Conservation (phyloP, 1,139 yeast species). For the Magnusiomyces magnusii region DNA sequence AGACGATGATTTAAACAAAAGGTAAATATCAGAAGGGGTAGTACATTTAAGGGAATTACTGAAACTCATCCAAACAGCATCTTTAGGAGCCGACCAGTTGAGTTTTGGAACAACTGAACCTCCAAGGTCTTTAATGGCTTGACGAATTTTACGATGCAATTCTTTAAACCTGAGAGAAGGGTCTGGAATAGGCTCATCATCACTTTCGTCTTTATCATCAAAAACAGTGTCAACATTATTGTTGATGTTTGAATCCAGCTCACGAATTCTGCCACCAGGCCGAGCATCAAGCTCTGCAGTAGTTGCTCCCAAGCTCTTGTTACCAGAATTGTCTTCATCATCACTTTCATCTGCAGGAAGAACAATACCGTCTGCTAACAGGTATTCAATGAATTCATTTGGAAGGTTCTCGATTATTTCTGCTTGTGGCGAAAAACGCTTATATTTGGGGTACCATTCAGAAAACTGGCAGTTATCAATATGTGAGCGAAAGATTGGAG, state of each 20-base stretch:
- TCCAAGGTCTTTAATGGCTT: conserved; percentile 41
- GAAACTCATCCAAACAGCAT: conserved; percentile 84
- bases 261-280: conserved; percentile 19
- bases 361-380: conserved; percentile 67
- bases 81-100: conserved; percentile 97
- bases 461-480: conserved; percentile 65
- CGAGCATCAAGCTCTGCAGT: conserved; percentile 6
- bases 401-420: conserved; percentile 61
- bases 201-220: conserved; percentile 43
- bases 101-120: conserved; percentile 77
- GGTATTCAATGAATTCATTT: conserved; percentile 54
- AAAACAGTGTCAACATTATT: conserved; percentile 48
- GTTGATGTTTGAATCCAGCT: conserved; percentile 14
- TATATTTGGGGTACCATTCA: conserved; percentile 58
- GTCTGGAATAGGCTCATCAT: conserved; percentile 29
- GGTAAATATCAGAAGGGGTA: conserved; percentile 63
- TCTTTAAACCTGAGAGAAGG: conserved; percentile 44
- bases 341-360: conserved; percentile 42
- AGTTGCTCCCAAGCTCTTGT: conserved; percentile 4
- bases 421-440: conserved; percentile 44
- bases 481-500: conserved; percentile 31
- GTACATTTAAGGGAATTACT: conserved; percentile 68
- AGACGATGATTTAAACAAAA: conserved; percentile 77
- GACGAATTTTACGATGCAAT: conserved; percentile 58
- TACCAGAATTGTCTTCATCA: conserved; percentile 19